These are phyloP conservation scores for Penicillium fuscoglaucum DNA, from an alignment of 2,329 filamentous ascomycete species.

Conservation along the genomic window DNA sequence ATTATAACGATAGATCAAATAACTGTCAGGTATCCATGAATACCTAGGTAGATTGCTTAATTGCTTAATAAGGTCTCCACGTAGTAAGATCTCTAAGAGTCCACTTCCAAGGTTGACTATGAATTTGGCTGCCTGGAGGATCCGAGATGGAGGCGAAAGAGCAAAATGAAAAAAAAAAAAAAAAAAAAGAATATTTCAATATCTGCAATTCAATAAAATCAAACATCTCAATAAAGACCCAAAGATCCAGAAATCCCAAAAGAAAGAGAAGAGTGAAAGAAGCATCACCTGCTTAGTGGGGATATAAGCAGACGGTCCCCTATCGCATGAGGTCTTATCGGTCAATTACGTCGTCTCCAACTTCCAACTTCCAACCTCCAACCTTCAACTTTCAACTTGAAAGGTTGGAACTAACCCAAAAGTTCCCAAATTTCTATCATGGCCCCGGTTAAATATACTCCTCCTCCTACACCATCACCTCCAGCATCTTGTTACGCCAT, in stretches of 20 bases:
- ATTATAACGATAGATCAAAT: too few species aligned
- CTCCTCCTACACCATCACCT: constrained; percentile 62
- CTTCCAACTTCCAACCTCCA: background rate
- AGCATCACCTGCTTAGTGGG: background rate
- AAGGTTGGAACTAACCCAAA: background rate
- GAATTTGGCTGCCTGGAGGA: constrained; percentile 11
- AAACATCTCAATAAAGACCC: background rate
- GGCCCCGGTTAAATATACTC: constrained; percentile 37
- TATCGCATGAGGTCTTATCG: constrained; percentile 8
- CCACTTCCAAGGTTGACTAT: background rate
- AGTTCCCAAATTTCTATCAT: constrained; percentile 29
- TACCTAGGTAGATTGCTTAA: too few species aligned
- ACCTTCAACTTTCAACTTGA: background rate
- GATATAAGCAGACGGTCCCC: background rate
- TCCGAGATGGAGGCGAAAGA: background rate
- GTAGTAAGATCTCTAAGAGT: too few species aligned
- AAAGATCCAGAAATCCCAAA: background rate
- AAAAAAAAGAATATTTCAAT: background rate
- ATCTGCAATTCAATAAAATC: background rate
- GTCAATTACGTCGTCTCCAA: constrained; percentile 9
- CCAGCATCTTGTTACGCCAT: constrained; percentile 89
- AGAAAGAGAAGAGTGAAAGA: background rate
- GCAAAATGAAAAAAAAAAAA: background rate
- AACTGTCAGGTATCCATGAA: too few species aligned
- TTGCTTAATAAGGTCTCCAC: too few species aligned